These are phyloP conservation scores for Claviceps capensis DNA, from an alignment of 2,329 filamentous ascomycete genomes.

Conservation along the genomic window DNA sequence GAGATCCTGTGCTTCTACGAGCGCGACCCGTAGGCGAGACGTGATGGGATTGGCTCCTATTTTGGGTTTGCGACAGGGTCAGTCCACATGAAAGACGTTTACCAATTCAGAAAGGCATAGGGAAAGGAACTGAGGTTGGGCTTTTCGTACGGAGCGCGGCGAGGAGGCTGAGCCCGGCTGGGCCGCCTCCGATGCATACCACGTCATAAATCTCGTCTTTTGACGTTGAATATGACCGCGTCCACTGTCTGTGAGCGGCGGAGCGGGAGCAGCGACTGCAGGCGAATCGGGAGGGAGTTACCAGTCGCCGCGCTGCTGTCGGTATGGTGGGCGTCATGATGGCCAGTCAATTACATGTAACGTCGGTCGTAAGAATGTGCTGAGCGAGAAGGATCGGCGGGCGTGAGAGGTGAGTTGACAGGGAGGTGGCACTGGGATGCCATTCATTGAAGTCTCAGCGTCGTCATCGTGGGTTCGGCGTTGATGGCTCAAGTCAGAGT, in stretches of 20 bases:
- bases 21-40: constrained; percentile 64
- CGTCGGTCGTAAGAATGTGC: background rate
- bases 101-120: background rate
- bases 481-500: no score
- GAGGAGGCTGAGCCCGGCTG: constrained; percentile 73
- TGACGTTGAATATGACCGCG: constrained; percentile 28
- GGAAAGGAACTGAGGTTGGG: background rate
- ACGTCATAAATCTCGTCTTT: constrained; percentile 76
- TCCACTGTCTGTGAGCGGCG: constrained; percentile 19
- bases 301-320: constrained; percentile 14
- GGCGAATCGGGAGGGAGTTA: constrained; percentile 21
- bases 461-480: no score
- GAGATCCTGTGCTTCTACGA: constrained; percentile 84
- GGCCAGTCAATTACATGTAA: background rate
- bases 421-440: background rate
- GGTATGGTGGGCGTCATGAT: constrained; percentile 8
- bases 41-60: constrained; percentile 64
- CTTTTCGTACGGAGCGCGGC: constrained; percentile 52
- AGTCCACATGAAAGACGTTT: no score
- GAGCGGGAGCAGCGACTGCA: constrained; percentile 34
- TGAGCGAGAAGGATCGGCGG: background rate
- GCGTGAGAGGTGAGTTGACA: background rate
- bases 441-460: background rate
- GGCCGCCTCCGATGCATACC: constrained; percentile 80
- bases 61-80: background rate